Conservation (phyloP, 2,329 filamentous ascomycete genomes). For the Ceratocystis alfenasii region DNA sequence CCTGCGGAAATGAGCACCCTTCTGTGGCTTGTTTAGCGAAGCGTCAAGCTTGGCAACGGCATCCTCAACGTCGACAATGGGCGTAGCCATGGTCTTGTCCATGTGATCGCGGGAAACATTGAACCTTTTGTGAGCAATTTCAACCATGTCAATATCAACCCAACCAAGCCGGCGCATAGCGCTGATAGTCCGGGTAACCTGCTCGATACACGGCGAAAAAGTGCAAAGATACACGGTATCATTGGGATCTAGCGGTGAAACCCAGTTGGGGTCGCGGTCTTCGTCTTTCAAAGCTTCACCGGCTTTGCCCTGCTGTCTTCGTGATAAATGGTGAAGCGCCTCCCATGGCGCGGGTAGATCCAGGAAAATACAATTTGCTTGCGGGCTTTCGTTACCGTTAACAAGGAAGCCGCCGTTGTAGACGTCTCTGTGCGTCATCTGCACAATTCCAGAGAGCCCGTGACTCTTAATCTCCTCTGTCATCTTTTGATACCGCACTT, state of each 20-base stretch:
- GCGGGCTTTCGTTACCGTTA: conserved; percentile 16
- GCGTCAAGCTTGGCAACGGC: conserved; percentile 53
- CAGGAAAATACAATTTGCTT: conserved; percentile 51
- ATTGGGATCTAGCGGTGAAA: conserved; percentile 52
- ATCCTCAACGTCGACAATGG: conserved; percentile 64
- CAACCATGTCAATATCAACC: conserved; percentile 88
- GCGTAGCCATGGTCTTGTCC: conserved; percentile 59
- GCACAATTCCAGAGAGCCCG: conserved; percentile 51
- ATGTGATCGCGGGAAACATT: conserved; percentile 73
- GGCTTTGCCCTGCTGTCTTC: conserved; percentile 30
- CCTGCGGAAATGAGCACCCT: background rate
- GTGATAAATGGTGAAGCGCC: conserved; percentile 62
- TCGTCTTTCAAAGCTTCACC: conserved; percentile 27
- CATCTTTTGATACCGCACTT: conserved; percentile 57
- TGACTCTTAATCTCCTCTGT: conserved; percentile 58
- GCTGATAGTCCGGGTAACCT: conserved; percentile 77
- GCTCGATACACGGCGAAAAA: conserved; percentile 94
- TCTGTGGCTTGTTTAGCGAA: conserved; percentile 25
- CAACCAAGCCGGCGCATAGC: conserved; percentile 70
- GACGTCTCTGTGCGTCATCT: conserved; percentile 67
- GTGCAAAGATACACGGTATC: conserved; percentile 71
- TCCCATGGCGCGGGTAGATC: conserved; percentile 74
- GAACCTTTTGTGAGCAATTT: conserved; percentile 66
- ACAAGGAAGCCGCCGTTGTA: conserved; percentile 59
- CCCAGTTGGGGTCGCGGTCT: conserved; percentile 25